Evolutionary conservation across 108 stramenopile species (phyloP), one percentile per base, ranked within the genome.

Genomic region (Phaeodactylum tricornutum): DNA sequence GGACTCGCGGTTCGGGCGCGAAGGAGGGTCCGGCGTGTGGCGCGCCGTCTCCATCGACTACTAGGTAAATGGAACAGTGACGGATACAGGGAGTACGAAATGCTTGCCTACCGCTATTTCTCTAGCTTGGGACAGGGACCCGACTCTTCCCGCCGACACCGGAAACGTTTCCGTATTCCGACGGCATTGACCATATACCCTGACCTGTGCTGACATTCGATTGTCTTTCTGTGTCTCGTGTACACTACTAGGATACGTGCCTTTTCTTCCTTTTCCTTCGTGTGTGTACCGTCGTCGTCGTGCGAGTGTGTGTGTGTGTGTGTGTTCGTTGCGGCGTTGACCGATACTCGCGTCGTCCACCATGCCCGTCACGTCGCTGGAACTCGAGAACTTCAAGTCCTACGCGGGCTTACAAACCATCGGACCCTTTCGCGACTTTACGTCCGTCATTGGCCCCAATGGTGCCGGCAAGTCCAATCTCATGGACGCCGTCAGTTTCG

Each of bases 351-450:
- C 25, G 14, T 23, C 21, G 6, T 6, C 21, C 4, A 57, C 29
- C 41, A 67, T 67, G 66, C 66, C 66, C 37, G 84, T 93, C 21
- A 84, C 79, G 15, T 77, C 77, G 47, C 55, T 98, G 9, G 93
- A 96, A 74, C 55, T 98, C 49, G 94, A 97, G 68, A 97, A 98
- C 73, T 99, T 99, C 95, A 99, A 99, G 56, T 88, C 89, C 37
- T 99, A 97, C 55, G 86, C 74, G 5, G 99, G 99, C 28, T 47
- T 46, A 36, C 93, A 95, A 50, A 61, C 66, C 48, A 96, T 98
- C 43, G 96, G 96, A 29, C 96, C 96, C 32, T 97, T 98, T 78
- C 55, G 66, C 30, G 72, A 84, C 64, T 98, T 99, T 50, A 96
- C 96, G 22, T 90, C 81, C 50, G 82, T 99, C 58, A 90, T 98